Conservation (phyloP, 2,329 filamentous ascomycete species). For the Magnaporthiopsis incrustans region DNA sequence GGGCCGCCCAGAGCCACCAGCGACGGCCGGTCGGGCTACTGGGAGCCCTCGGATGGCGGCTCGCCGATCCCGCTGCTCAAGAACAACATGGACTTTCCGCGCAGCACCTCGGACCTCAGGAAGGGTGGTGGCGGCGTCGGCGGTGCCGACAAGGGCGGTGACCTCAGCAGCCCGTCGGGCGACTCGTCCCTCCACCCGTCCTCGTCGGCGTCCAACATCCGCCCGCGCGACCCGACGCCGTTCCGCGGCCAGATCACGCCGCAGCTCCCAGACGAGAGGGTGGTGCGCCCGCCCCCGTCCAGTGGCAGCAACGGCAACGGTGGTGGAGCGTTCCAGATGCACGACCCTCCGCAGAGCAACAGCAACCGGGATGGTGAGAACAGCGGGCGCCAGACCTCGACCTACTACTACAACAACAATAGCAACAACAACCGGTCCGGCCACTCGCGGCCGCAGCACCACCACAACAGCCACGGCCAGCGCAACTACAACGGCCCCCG, state of each 20-base stretch:
- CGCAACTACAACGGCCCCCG: too few relatives aligned
- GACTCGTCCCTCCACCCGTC: constrained; percentile 8
- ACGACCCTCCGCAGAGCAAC: too few relatives aligned
- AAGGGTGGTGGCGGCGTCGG: background rate
- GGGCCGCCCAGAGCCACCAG: background rate
- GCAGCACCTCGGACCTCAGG: background rate
- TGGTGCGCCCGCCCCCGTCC: too few relatives aligned
- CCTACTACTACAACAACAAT: too few relatives aligned
- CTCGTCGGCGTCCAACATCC: constrained; percentile 8
- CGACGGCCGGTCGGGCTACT: background rate
- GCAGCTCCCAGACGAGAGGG: background rate
- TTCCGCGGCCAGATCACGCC: constrained; percentile 6
- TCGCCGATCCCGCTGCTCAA: constrained; percentile 8
- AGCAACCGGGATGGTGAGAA: too few relatives aligned
- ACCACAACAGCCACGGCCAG: too few relatives aligned
- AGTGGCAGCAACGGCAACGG: too few relatives aligned
- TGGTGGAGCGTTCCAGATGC: too few relatives aligned
- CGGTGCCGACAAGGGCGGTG: background rate
- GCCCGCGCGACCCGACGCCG: constrained; percentile 1
- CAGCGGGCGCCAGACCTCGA: too few relatives aligned
- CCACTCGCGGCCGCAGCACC: too few relatives aligned
- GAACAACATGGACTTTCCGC: constrained; percentile 1
- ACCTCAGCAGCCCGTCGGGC: background rate
- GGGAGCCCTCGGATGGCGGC: constrained; percentile 2
- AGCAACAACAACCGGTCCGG: too few relatives aligned